Conservation (phyloP, 805 yeast genomes). For the Starmerella scarabaei region DNA sequence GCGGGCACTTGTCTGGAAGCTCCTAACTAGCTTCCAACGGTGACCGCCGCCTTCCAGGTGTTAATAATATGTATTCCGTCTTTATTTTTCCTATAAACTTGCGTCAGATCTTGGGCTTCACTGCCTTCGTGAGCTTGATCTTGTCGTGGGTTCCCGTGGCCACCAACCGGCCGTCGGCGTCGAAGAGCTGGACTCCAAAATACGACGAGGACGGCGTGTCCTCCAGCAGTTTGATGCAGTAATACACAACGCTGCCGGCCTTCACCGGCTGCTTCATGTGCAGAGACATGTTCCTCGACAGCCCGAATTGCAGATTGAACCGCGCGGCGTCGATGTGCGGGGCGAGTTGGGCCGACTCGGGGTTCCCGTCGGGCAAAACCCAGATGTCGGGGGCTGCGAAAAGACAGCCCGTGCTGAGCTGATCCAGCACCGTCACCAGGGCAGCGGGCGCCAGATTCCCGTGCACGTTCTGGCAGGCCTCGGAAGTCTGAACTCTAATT, state of each 20-base stretch:
- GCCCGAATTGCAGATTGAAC: constrained; percentile 8
- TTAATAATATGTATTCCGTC: too few species aligned
- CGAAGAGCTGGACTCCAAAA: constrained; percentile 5
- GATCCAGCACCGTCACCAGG: constrained; percentile 12
- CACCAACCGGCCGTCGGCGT: constrained; percentile 9
- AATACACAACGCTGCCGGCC: constrained; percentile 8
- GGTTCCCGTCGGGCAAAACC: constrained; percentile 6
- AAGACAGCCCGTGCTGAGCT: constrained; percentile 9
- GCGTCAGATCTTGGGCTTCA: constrained; percentile 14
- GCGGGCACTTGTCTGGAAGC: too few species aligned
- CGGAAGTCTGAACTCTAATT: constrained; percentile 1
- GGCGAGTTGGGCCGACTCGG: constrained; percentile 1
- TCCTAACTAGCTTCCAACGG: too few species aligned
- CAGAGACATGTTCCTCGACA: constrained; percentile 15
- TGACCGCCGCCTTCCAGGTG: too few species aligned
- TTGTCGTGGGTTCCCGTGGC: constrained; percentile 18
- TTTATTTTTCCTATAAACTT: too few species aligned
- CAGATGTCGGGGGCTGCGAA: constrained; percentile 10
- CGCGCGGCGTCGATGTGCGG: background rate
- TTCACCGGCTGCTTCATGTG: constrained; percentile 11
- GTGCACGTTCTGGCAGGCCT: constrained; percentile 5
- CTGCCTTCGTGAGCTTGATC: constrained; percentile 13
- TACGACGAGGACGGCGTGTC: constrained; percentile 9
- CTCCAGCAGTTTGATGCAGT: constrained; percentile 12
- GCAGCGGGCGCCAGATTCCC: constrained; percentile 11